These are phyloP conservation scores for Zoysia pacifica DNA, from an alignment of 176 grass and related monocot genomes.

Conservation along the genomic window DNA sequence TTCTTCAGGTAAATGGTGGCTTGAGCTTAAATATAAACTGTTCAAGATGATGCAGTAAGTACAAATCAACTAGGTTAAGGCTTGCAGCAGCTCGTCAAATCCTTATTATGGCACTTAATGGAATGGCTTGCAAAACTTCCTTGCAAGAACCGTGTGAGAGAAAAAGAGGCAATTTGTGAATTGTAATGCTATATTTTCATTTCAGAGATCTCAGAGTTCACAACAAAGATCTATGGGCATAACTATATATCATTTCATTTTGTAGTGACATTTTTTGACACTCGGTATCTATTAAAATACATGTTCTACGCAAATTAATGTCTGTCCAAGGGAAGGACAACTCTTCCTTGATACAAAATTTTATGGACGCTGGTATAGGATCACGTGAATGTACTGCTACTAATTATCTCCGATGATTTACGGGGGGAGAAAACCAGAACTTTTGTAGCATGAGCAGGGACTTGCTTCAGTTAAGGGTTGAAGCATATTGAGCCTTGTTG, in stretches of 20 bases:
- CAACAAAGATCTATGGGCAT: background rate
- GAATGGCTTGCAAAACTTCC: background rate
- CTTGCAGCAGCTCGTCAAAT: background rate
- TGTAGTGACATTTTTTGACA: background rate
- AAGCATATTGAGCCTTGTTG: constrained; percentile 4
- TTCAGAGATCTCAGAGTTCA: background rate
- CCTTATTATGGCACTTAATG: background rate
- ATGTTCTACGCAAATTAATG: background rate
- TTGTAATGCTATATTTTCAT: background rate
- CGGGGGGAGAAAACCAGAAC: background rate
- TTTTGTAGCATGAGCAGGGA: background rate
- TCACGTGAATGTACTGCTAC: background rate
- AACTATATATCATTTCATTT: background rate
- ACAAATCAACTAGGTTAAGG: background rate
- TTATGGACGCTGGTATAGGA: background rate
- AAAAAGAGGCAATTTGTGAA: background rate
- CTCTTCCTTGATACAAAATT: background rate
- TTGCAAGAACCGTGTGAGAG: background rate
- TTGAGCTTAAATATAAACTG: background rate
- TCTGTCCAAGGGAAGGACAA: background rate
- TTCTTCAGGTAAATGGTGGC: background rate
- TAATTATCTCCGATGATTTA: background rate
- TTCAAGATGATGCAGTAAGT: background rate
- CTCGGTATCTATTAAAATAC: background rate
- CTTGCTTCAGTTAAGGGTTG: constrained; percentile 1